These are phyloP conservation scores for Fusarium sp. DNA, from an alignment of 2,329 filamentous ascomycete species.

Conservation along the genomic window DNA sequence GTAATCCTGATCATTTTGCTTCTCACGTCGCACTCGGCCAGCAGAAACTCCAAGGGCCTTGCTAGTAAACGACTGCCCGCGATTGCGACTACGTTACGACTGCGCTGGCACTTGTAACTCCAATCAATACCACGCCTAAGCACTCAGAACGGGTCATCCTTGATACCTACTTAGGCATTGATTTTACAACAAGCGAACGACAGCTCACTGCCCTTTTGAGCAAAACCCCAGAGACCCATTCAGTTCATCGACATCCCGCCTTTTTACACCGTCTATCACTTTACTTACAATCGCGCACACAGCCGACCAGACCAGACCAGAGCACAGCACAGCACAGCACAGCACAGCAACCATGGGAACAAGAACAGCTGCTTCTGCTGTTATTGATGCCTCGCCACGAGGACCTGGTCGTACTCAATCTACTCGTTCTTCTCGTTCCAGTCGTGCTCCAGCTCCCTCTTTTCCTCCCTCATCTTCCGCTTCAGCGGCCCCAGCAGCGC, in stretches of 20 bases:
- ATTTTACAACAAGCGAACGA: conserved; percentile 22
- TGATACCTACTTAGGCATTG: conserved; percentile 29
- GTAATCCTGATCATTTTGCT: conserved; percentile 20
- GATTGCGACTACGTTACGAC: conserved; percentile 24
- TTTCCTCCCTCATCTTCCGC: conserved; percentile 35
- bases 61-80: conserved; percentile 7
- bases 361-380: conserved; percentile 38
- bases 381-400: conserved; percentile 45
- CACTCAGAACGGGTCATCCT: conserved; percentile 14
- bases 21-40: conserved; percentile 13
- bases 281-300: conserved; percentile 10
- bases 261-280: conserved; percentile 26
- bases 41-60: conserved; percentile 23
- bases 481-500: conserved; percentile 38
- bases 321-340: background rate
- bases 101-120: conserved; percentile 26
- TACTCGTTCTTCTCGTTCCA: conserved; percentile 51
- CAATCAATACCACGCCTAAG: conserved; percentile 15
- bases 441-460: conserved; percentile 39
- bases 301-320: no score
- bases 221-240: conserved; percentile 32
- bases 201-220: conserved; percentile 39
- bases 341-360: conserved; percentile 40
- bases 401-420: conserved; percentile 55
- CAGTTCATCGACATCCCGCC: conserved; percentile 27